Percentiles rank a stretch among this genome's conserved stretches.
These are phyloP conservation scores for Colletotrichum lindemuthianum DNA, from an alignment of 2,329 filamentous ascomycete species.

Conservation along the genomic window DNA sequence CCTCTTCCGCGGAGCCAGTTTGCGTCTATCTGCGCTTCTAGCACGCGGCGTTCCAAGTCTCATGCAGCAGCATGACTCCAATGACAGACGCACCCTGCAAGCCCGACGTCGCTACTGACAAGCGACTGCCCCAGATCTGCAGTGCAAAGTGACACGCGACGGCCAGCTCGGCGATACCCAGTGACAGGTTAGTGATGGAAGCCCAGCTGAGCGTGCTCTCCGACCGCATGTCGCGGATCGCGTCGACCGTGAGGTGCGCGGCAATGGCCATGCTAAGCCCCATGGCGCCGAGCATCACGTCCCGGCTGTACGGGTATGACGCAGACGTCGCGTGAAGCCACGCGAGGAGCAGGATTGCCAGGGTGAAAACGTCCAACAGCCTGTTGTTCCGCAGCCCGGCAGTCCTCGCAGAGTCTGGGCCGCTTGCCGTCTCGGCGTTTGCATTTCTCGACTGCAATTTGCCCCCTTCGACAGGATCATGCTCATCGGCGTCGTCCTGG, in stretches of 20 bases:
- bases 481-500: constrained; percentile 42
- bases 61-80: constrained; percentile 32
- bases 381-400: constrained; percentile 31
- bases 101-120: constrained; percentile 10
- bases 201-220: constrained; percentile 26
- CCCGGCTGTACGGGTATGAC: constrained; percentile 31
- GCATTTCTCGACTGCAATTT: not conserved
- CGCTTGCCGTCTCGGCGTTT: constrained; percentile 6
- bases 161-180: constrained; percentile 34
- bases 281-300: constrained; percentile 37
- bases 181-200: constrained; percentile 25
- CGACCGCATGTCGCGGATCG: constrained; percentile 26
- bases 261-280: constrained; percentile 30
- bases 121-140: constrained; percentile 28
- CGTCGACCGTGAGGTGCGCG: constrained; percentile 31
- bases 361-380: constrained; percentile 34
- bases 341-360: constrained; percentile 26
- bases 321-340: constrained; percentile 35
- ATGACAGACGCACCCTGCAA: constrained; percentile 31
- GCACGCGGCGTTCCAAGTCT: constrained; percentile 34
- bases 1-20: not conserved
- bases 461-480: constrained; percentile 35
- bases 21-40: not conserved
- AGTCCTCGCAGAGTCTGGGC: constrained; percentile 5
- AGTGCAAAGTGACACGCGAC: constrained; percentile 31